Conservation (phyloP, 2,329 filamentous ascomycete genomes). For the Periconia sp. region DNA sequence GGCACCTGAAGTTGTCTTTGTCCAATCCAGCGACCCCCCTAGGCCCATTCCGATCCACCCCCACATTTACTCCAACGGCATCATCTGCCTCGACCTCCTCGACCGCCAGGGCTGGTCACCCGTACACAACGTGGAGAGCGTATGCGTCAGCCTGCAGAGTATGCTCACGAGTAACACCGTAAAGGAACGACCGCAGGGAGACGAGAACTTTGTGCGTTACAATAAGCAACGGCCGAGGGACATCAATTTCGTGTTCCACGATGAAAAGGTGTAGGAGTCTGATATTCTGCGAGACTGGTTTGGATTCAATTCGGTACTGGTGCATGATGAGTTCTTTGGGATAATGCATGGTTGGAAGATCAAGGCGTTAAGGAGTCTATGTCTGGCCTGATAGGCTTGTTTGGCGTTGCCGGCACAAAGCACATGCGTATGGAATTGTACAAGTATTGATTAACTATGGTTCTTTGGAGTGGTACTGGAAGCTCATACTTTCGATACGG, state of each 20-base stretch:
- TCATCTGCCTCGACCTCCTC: constrained; percentile 94
- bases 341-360: constrained; percentile 2
- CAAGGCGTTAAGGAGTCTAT: constrained; percentile 1
- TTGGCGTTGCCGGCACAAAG: background rate
- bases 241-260: constrained; percentile 93
- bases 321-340: background rate
- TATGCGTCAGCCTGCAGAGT: constrained; percentile 96
- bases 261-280: constrained; percentile 61
- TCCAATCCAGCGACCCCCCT: constrained; percentile 53
- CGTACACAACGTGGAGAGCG: constrained; percentile 93
- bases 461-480: background rate
- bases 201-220: constrained; percentile 82
- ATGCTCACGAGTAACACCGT: constrained; percentile 96
- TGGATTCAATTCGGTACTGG: background rate
- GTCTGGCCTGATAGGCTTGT: background rate
- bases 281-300: background rate
- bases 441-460: background rate
- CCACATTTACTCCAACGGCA: constrained; percentile 97
- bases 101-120: constrained; percentile 90
- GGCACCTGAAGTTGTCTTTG: constrained; percentile 94
- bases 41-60: constrained; percentile 86
- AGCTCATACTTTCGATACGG: background rate
- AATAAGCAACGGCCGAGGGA: constrained; percentile 81
- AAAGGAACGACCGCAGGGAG: constrained; percentile 85
- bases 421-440: background rate